Evolutionary conservation across 768 basidiomycete genomes (phyloP).

Genomic region (Leucogyrophana mollusca): DNA sequence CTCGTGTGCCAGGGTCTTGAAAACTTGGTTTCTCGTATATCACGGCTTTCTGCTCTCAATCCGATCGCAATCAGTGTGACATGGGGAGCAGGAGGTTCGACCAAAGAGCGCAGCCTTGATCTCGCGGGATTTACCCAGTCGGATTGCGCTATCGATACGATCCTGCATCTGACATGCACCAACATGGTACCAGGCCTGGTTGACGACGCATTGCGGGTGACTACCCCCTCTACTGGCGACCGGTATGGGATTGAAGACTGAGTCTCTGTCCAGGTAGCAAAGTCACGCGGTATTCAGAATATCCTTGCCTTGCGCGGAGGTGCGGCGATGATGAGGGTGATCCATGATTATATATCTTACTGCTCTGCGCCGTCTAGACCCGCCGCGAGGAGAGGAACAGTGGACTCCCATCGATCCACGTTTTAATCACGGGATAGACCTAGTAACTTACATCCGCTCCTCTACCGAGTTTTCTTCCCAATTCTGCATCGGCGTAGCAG

Average conservation of each 20-base stretch:
- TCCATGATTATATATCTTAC: too few relatives aligned
- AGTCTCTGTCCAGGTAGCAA: slow-evolving; percentile 57
- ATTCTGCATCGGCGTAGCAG: slow-evolving; percentile 96
- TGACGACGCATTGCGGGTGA: slow-evolving; percentile 80
- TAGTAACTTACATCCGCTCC: slow-evolving; percentile 87
- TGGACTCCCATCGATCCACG: slow-evolving; percentile 85
- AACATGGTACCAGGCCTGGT: slow-evolving; percentile 92
- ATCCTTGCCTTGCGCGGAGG: slow-evolving; percentile 93
- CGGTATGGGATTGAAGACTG: slow-evolving; percentile 7
- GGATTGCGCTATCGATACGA: slow-evolving; percentile 77
- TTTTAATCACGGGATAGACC: slow-evolving; percentile 82
- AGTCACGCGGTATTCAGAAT: slow-evolving; percentile 79
- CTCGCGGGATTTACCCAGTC: slow-evolving; percentile 77
- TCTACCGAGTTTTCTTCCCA: slow-evolving; percentile 72
- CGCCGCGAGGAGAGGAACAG: slow-evolving; percentile 90
- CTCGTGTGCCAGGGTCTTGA: slow-evolving; percentile 68
- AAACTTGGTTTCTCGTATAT: slow-evolving; percentile 86
- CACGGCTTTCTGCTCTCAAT: slow-evolving; percentile 70
- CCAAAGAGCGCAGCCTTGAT: slow-evolving; percentile 83
- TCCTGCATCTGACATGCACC: slow-evolving; percentile 95
- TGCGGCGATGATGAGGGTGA: slow-evolving; percentile 30
- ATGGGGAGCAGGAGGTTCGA: slow-evolving; percentile 97
- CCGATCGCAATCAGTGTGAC: slow-evolving; percentile 91
- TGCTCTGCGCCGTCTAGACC: slow-evolving; percentile 51
- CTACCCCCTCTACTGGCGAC: slow-evolving; percentile 18